Conservation (phyloP, 2,329 filamentous ascomycete species). For the Rosellinia necatrix region DNA sequence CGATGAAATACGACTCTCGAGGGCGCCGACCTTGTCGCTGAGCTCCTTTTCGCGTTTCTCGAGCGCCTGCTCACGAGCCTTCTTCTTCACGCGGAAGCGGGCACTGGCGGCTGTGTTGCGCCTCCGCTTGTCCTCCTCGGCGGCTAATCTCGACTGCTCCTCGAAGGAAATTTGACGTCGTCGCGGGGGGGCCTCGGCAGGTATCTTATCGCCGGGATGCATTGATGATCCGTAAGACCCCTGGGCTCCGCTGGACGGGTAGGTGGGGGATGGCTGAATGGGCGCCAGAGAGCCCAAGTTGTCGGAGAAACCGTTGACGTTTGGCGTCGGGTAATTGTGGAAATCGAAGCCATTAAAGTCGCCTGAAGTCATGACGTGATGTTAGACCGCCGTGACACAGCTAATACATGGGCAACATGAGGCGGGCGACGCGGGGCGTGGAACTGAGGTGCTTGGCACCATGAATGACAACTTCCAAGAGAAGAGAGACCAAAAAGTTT, state of each 20-base stretch:
- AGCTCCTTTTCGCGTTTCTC: slow-evolving; percentile 83
- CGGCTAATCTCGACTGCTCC: slow-evolving; percentile 72
- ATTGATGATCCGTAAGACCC: slow-evolving; percentile 41
- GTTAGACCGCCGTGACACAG: slow-evolving; percentile 44
- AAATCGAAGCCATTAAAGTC: slow-evolving; percentile 64
- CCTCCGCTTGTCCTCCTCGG: slow-evolving; percentile 88
- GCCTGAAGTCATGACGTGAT: slow-evolving; percentile 58
- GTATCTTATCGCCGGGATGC: slow-evolving; percentile 47
- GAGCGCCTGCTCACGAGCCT: slow-evolving; percentile 86
- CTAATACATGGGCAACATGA: slow-evolving; percentile 32
- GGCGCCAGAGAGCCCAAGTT: slow-evolving; percentile 50
- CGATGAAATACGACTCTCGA: slow-evolving; percentile 73
- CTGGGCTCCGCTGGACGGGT: slow-evolving; percentile 46
- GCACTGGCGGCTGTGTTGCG: slow-evolving; percentile 88
- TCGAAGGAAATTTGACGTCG: slow-evolving; percentile 63
- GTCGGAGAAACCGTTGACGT: slow-evolving; percentile 52
- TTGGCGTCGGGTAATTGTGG: slow-evolving; percentile 55
- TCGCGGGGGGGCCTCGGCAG: slow-evolving; percentile 50
- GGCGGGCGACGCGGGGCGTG: slow-evolving; percentile 29
- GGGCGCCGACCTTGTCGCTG: slow-evolving; percentile 73
- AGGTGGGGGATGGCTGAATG: slow-evolving; percentile 58
- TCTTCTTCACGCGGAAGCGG: slow-evolving; percentile 93
- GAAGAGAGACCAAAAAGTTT: slow-evolving; percentile 27
- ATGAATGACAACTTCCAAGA: slow-evolving; percentile 38
- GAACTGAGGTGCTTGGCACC: slow-evolving; percentile 37